Conservation (phyloP, 208 protist genomes). For the Endotrypanum monterogeii region DNA sequence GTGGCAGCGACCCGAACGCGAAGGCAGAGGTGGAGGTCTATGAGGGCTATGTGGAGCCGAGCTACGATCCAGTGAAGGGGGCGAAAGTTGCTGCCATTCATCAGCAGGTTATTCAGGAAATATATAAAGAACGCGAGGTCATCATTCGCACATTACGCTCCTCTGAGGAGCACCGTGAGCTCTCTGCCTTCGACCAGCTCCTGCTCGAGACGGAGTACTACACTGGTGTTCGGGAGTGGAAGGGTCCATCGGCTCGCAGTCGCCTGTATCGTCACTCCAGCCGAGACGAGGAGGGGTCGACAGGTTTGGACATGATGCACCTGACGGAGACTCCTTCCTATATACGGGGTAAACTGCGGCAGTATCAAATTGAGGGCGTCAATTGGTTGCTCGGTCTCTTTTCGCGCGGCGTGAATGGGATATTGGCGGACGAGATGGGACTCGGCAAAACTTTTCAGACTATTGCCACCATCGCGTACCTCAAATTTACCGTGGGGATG, state of each 20-base stretch:
- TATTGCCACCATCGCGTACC: conserved; percentile 95
- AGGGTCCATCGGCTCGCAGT: conserved; percentile 27
- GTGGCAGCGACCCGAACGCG: conserved; percentile 71
- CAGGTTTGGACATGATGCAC: conserved; percentile 64
- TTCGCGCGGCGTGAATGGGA: conserved; percentile 97
- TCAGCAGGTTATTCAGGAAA: conserved; percentile 36
- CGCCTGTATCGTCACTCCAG: conserved; percentile 30
- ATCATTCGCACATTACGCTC: conserved; percentile 70
- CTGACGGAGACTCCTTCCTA: conserved; percentile 87
- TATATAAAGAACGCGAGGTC: conserved; percentile 58
- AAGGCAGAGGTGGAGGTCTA: conserved; percentile 50
- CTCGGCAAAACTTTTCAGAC: conserved; percentile 97
- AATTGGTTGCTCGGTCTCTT: conserved; percentile 98
- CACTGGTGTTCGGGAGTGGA: conserved; percentile 82
- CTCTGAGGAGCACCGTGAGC: conserved; percentile 58
- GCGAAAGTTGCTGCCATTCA: conserved; percentile 43
- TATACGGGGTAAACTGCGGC: conserved; percentile 92
- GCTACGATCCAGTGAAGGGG: conserved; percentile 50
- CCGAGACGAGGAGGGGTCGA: conserved; percentile 44
- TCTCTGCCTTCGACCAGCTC: conserved; percentile 74
- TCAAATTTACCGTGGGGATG: conserved; percentile 92
- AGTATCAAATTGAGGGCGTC: conserved; percentile 98
- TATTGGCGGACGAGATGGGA: conserved; percentile 99
- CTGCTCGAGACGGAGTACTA: conserved; percentile 88
- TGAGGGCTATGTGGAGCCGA: conserved; percentile 73